phyloP scores from a whole-genome alignment of 2,329 filamentous ascomycete genomes.

The Trichoderma arundinaceum region DNA sequence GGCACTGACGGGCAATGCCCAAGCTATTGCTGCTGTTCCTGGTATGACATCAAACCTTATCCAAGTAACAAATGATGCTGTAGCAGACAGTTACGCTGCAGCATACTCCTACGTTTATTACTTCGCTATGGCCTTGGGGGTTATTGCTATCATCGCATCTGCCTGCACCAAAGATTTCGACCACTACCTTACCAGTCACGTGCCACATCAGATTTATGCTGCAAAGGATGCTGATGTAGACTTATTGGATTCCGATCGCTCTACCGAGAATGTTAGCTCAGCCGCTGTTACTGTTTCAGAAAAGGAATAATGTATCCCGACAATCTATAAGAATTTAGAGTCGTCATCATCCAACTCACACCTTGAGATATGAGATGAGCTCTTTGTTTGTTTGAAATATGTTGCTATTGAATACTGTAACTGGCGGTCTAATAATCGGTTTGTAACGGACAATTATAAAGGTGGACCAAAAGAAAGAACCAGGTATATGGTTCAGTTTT shows the following conservation, averaged over 20 bases:
- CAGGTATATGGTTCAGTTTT: too few relatives aligned
- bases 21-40: neutral
- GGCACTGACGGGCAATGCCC: neutral
- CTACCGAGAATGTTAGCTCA: too few relatives aligned
- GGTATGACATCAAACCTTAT: neutral
- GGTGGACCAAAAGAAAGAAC: too few relatives aligned
- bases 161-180: neutral
- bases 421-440: too few relatives aligned
- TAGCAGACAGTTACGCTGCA: neutral
- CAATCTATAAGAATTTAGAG: too few relatives aligned
- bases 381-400: too few relatives aligned
- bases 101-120: neutral
- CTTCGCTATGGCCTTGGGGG: neutral
- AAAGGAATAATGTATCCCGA: too few relatives aligned
- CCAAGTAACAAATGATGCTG: neutral
- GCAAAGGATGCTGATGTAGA: neutral
- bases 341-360: too few relatives aligned
- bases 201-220: neutral
- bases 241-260: neutral
- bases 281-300: too few relatives aligned
- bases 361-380: too few relatives aligned
- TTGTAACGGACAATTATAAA: too few relatives aligned
- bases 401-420: too few relatives aligned
- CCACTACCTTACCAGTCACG: neutral
- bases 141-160: neutral